phyloP scores from a whole-genome alignment of 2,329 filamentous ascomycete species.

The Talaromyces piceae region DNA sequence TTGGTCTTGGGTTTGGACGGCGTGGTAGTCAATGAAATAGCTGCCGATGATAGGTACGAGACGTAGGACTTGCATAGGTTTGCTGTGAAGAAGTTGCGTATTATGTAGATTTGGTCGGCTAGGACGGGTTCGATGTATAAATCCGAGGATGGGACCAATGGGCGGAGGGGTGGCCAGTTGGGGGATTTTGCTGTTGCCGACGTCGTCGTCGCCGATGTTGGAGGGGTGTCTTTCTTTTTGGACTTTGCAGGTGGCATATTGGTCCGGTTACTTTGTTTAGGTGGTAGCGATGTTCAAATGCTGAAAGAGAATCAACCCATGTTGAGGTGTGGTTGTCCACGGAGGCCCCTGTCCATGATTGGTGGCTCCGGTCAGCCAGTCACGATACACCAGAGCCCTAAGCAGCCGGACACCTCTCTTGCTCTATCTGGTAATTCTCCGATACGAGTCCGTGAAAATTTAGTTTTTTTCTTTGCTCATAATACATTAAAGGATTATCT shows the following conservation, averaged over 20 bases:
- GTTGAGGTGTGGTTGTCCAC: background rate
- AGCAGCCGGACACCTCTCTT: background rate
- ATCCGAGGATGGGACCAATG: slow-evolving; percentile 58
- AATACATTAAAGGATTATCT: background rate
- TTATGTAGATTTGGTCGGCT: slow-evolving; percentile 62
- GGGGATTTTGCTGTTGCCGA: slow-evolving; percentile 21
- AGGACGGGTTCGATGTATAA: slow-evolving; percentile 53
- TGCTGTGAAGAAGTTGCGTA: slow-evolving; percentile 67
- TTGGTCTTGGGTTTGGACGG: slow-evolving; percentile 64
- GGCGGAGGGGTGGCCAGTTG: slow-evolving; percentile 66
- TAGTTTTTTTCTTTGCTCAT: background rate
- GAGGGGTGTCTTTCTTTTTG: slow-evolving; percentile 4
- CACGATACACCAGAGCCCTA: background rate
- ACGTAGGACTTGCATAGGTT: slow-evolving; percentile 70
- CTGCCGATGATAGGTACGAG: slow-evolving; percentile 56
- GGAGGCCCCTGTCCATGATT: background rate
- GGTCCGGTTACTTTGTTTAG: background rate
- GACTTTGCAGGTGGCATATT: slow-evolving; percentile 7
- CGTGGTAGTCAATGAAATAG: slow-evolving; percentile 65
- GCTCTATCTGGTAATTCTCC: background rate
- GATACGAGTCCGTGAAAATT: too few species aligned
- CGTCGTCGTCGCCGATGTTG: background rate
- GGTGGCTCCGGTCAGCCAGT: background rate
- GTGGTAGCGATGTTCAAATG: background rate
- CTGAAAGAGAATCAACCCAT: background rate